Evolutionary conservation across 768 basidiomycete genomes (phyloP), one percentile per base, ranked within the genome.

Genomic region (Podaxis sp.): DNA sequence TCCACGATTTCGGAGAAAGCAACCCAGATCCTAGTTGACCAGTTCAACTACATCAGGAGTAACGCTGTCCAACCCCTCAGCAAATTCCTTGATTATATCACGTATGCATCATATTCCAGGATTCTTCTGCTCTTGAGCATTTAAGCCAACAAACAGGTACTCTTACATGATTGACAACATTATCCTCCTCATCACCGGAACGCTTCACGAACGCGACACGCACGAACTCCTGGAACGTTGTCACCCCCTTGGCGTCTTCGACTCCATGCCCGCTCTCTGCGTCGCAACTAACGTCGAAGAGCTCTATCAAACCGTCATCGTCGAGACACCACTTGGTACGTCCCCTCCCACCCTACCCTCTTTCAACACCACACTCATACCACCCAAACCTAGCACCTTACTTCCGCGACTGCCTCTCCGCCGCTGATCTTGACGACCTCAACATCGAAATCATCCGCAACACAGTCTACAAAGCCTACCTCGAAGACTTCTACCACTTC

Each of bases 101-200:
- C 96, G 92, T 99, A 77, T 67, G 93, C 84, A 17, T 65, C 57
- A 17, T 60, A 26, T 54, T 57, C 33, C 30, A 55, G 36, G 5
- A 33, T 52, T 39, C 52, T 36, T 19, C 49, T 40, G 28, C 57
- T n/a, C 44, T 52, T 62, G 44, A 64, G 40, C 46, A 19, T 61
- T 65, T 58, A 72, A 59, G 1, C 30, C 51, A 52, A 51, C 38
- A 38, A 56, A 64, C 75, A 97, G 95, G 51, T 97, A 97, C 74
- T 95, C 88, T 33, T 99, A 99, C 78, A 99, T 99, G 97, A 99
- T 99, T 72, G 97, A 99, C 85, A 99, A 99, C 74, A 92, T 99
- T 70, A 89, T 99, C 63, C 84, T 99, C 58, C 84, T 99, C 71
- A 99, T 99, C 65, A 96, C 97, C 15, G 97, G 97, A 22, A 99